These are phyloP conservation scores for Neofusicoccum cordaticola DNA, from an alignment of 2,329 filamentous ascomycete species.

Conservation along the genomic window DNA sequence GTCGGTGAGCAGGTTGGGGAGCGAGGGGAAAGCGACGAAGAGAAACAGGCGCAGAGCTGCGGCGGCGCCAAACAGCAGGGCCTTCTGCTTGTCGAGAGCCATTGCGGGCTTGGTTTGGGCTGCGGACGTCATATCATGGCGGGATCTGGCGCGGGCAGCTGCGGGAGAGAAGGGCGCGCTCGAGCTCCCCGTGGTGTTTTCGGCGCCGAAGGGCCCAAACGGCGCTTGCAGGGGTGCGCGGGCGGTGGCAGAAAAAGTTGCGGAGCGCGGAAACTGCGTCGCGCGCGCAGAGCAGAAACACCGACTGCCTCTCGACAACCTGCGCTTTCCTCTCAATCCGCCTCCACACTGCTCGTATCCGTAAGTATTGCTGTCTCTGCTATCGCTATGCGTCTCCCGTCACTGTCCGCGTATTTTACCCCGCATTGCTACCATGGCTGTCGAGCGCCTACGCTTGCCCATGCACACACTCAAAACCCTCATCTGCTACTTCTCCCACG, in stretches of 20 bases:
- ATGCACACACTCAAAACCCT: neutral
- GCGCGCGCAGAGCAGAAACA: neutral
- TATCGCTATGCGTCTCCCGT: neutral
- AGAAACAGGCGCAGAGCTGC: conserved; percentile 76
- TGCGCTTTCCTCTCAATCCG: neutral
- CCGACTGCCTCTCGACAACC: neutral
- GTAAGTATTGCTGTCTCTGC: neutral
- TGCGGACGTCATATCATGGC: conserved; percentile 9
- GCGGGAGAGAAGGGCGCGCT: neutral
- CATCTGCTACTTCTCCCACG: neutral
- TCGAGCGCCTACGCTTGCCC: neutral
- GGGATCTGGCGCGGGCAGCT: neutral
- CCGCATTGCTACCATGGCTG: neutral
- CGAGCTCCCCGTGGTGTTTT: conserved; percentile 14
- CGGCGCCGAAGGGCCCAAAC: neutral
- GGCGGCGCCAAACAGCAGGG: conserved; percentile 70
- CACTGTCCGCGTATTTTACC: neutral
- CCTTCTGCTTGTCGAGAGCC: conserved; percentile 58
- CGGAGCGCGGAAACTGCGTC: neutral
- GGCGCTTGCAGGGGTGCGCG: neutral
- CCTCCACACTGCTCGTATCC: neutral
- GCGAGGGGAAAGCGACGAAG: conserved; percentile 74
- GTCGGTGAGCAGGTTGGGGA: conserved; percentile 81
- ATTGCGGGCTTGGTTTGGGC: conserved; percentile 34
- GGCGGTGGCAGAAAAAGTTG: conserved; percentile 17